Evolutionary conservation across 352 stramenopile genomes (phyloP).

Genomic region (Phytophthora boehmeriae): DNA sequence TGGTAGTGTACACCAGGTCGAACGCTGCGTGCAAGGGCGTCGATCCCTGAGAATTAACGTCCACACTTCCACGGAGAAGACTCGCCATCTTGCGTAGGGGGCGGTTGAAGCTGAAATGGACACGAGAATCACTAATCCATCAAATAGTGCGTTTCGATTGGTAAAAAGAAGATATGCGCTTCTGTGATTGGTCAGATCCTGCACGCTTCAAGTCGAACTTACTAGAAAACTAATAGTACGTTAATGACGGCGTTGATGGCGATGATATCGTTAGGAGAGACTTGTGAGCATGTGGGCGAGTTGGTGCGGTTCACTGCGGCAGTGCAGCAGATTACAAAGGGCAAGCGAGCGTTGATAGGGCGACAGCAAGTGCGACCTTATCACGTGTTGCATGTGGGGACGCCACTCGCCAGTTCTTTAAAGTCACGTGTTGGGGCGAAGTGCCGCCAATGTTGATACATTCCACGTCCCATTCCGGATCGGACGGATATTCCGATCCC

Average conservation of each 20-base stretch:
- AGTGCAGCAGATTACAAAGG: conserved; percentile 50
- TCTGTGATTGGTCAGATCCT: conserved; percentile 25
- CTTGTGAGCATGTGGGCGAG: conserved; percentile 29
- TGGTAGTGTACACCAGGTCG: conserved; percentile 44
- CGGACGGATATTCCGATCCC: conserved; percentile 28
- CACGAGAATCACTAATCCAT: conserved; percentile 26
- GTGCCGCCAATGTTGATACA: conserved; percentile 41
- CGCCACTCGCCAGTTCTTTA: conserved; percentile 53
- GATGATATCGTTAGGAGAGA: conserved; percentile 28
- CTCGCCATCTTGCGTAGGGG: conserved; percentile 4
- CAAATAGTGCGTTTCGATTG: background rate
- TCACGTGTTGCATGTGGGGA: conserved; percentile 57
- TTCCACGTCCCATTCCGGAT: background rate
- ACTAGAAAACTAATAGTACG: conserved; percentile 3
- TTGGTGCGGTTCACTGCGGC: conserved; percentile 51
- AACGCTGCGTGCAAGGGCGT: conserved; percentile 22
- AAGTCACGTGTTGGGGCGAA: conserved; percentile 61
- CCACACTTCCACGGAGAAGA: conserved; percentile 20
- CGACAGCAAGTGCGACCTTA: conserved; percentile 39
- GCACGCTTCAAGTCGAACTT: conserved; percentile 21
- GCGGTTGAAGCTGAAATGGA: conserved; percentile 24
- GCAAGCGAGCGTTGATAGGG: conserved; percentile 36
- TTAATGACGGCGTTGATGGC: conserved; percentile 8
- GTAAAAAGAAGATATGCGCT: no score
- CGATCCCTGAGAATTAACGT: no score